Evolutionary conservation across 345 rosid species (phyloP), one percentile per base, ranked within the genome.

Genomic region (Cardiospermum halicacabum): DNA sequence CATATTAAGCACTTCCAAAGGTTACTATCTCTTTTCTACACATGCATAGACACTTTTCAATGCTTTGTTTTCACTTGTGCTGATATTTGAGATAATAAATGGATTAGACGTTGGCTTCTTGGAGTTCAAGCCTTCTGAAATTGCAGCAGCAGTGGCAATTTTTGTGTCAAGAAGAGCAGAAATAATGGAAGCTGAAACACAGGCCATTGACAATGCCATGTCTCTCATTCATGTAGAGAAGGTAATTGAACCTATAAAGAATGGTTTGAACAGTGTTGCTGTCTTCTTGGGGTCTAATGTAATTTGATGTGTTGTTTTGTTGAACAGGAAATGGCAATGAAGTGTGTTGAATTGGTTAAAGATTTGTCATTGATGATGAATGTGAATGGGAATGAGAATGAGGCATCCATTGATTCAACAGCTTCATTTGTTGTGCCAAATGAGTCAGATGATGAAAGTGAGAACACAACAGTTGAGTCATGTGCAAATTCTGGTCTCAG

Each of bases 61-160:
- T 18, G 31, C 63, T 3, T 30, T 25, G 40, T 58, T 56, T 67
- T 47, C 56, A 11, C 40, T 16, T 58, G 53, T 65, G 69, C 40
- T 11, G 58, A 62, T 49, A 30, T 65, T 47, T 53, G 36, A 53
- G 62, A n/a, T n/a, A 49, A 62, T 61, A 71, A 70, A 31, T 55
- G 65, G 66, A 73, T 32, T 75, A 88, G 92, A 82, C 49, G 76
- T 84, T 85, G 87, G 84, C 72, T 85, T 80, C 80, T 81, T 88
- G 82, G 89, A 85, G 74, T 88, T 72, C 77, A 84, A 72, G 72
- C 83, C 96, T 62, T 84, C 96, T 66, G 96, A 88, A 74, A 74
- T 85, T 66, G 85, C 88, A 64, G 92, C 81, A 49, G 92, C 92
- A 56, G 89, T 84, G 72, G 83, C 92, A 32, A 78, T 88, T 65